These are phyloP conservation scores for Neospermospora avenae DNA, from an alignment of 2,329 filamentous ascomycete genomes.

Conservation along the genomic window DNA sequence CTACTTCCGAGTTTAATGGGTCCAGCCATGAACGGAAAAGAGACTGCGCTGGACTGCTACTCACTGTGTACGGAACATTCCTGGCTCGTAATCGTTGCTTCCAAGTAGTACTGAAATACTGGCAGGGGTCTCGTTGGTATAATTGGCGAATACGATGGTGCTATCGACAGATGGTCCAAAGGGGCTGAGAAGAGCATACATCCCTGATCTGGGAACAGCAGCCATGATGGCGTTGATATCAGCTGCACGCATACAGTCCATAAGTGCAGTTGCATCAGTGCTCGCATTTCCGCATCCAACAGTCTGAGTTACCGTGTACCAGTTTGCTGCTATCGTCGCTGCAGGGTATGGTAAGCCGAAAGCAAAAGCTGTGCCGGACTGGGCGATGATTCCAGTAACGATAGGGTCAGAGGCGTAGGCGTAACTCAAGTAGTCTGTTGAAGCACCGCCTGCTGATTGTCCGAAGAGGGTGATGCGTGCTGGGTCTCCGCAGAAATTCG, in stretches of 20 bases:
- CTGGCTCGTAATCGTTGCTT: slow-evolving; percentile 32
- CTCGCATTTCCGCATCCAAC: slow-evolving; percentile 24
- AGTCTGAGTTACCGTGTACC: slow-evolving; percentile 15
- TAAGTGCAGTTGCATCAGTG: slow-evolving; percentile 7
- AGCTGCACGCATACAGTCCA: slow-evolving; percentile 16
- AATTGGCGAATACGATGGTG: slow-evolving; percentile 18
- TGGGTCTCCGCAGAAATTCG: slow-evolving; percentile 37
- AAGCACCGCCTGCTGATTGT: slow-evolving; percentile 52
- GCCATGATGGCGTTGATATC: slow-evolving; percentile 10
- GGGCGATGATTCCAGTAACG: slow-evolving; percentile 24
- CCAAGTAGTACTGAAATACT: slow-evolving; percentile 28
- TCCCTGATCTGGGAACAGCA: slow-evolving; percentile 9
- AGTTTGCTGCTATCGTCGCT: slow-evolving; percentile 17
- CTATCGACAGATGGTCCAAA: slow-evolving; percentile 22
- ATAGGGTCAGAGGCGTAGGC: slow-evolving; percentile 26
- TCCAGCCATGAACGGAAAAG: neutral
- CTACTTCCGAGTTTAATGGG: neutral
- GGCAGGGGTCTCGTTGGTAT: slow-evolving; percentile 15
- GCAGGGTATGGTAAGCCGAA: slow-evolving; percentile 7
- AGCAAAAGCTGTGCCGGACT: slow-evolving; percentile 19
- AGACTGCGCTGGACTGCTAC: neutral
- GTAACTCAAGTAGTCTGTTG: slow-evolving; percentile 20
- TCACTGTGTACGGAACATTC: slow-evolving; percentile 23
- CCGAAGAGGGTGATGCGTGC: slow-evolving; percentile 56
- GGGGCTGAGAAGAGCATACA: slow-evolving; percentile 7